A percentile compares a stretch with the other conserved stretches of the same genome.
Conservation (phyloP, 2,329 filamentous ascomycete genomes). For the Teratosphaeria pseudoeucalypti region DNA sequence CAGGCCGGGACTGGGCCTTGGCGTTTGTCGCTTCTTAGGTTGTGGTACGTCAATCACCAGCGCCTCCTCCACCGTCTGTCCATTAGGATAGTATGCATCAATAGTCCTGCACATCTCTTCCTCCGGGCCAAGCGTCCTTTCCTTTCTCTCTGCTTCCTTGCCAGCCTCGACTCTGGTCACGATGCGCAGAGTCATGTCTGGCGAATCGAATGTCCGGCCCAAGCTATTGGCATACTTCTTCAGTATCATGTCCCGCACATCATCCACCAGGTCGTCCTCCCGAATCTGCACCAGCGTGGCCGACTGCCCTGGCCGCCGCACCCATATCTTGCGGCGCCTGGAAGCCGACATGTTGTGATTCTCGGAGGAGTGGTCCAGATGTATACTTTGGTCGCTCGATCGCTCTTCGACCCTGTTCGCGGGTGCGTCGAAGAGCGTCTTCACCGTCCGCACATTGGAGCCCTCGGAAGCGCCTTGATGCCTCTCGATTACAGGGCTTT, state of each 20-base stretch:
- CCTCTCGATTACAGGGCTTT: background rate
- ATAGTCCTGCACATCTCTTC: conserved; percentile 70
- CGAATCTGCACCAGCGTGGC: conserved; percentile 76
- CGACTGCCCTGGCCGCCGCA: conserved; percentile 75
- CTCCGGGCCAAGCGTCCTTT: conserved; percentile 71
- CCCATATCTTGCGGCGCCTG: conserved; percentile 78
- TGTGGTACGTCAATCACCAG: conserved; percentile 78
- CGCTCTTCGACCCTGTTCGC: conserved; percentile 11
- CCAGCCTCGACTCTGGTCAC: conserved; percentile 44
- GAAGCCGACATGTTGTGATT: conserved; percentile 3
- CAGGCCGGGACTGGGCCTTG: conserved; percentile 64
- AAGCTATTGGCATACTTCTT: conserved; percentile 91
- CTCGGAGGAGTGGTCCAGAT: conserved; percentile 10
- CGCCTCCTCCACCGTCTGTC: conserved; percentile 80
- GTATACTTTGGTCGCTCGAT: background rate
- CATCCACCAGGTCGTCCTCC: conserved; percentile 87
- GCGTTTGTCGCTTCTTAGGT: conserved; percentile 57
- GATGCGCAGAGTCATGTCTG: conserved; percentile 75
- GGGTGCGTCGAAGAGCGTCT: conserved; percentile 42
- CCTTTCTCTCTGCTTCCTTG: conserved; percentile 26
- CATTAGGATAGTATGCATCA: conserved; percentile 74
- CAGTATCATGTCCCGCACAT: conserved; percentile 84
- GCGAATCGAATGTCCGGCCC: conserved; percentile 78
- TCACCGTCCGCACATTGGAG: conserved; percentile 37
- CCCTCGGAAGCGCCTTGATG: conserved; percentile 8